Base-by-base conservation (phyloP, 306 rosid genomes). In the Delonix regia region DNA sequence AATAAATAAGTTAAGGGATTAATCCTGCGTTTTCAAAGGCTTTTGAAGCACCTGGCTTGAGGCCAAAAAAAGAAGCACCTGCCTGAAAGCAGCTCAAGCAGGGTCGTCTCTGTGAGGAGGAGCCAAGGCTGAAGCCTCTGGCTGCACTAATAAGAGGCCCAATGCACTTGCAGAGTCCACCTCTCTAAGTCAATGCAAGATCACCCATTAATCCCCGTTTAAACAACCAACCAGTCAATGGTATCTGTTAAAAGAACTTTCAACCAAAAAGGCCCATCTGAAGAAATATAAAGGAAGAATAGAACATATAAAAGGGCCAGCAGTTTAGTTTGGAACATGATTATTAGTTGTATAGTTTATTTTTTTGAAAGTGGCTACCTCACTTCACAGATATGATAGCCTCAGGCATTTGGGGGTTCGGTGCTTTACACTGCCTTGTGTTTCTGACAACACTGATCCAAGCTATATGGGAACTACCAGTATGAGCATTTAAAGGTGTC, bases 401-500 rank as follows among this genome's bases (percentile, higher is more conserved):
- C 66, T 25, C 71, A 44, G 21, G 12, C 48, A 62, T 64, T 69
- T 36, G 12, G 39, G 69, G 6, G 71, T 12, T 19, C 33, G 21
- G n/a, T 65, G 51, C 51, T 5, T 19, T 19, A 39, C 9, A 44
- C 71, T 9, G 69, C 48, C 75, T 38, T 56, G 70, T 66, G 25
- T 19, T 69, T 62, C 71, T 62, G 60, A 80, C 52, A 75, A 16
- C 70, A 71, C 10, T 15, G 47, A 51, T 38, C 36, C 61, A 76
- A 55, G 67, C 34, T 38, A 39, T 22, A 33, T 28, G 14, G 52
- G 71, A 72, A 59, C 55, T 48, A 60, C 47, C 55, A 21, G 24
- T 33, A 57, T 22, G 48, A 48, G 33, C 52, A 69, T 14, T 78
- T 25, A 16, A 39, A 74, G 3, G 15, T 60, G 13, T 68, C 75